A percentile compares a stretch with the other conserved stretches of the same genome.
Evolutionary conservation across 2,329 filamentous ascomycete genomes (phyloP).

Genomic region (Epichloe gansuensis): DNA sequence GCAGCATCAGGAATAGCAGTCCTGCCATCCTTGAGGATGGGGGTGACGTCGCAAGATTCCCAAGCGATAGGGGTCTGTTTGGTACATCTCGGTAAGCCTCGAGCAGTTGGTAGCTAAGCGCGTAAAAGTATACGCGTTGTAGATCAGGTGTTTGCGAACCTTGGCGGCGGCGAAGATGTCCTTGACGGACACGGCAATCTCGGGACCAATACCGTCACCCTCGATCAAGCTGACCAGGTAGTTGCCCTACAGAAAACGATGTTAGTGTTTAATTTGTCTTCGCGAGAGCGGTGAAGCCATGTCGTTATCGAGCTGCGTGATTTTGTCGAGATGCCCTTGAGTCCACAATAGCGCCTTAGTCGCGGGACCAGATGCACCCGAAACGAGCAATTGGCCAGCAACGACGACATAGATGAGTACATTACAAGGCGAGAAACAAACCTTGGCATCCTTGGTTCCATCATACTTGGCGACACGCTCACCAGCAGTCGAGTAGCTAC

Average conservation of each 20-base stretch:
- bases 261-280: neutral
- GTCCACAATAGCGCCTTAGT: neutral
- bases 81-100: neutral
- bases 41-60: constrained; percentile 95
- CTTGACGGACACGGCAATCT: constrained; percentile 96
- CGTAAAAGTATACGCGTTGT: neutral
- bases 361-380: neutral
- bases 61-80: constrained; percentile 76
- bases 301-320: neutral
- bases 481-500: constrained; percentile 51
- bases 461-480: constrained; percentile 85
- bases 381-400: neutral
- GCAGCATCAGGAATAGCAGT: constrained; percentile 87
- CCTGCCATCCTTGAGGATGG: constrained; percentile 85
- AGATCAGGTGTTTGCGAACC: constrained; percentile 35
- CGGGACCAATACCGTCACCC: constrained; percentile 96
- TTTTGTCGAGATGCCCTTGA: constrained; percentile 14
- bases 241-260: constrained; percentile 52
- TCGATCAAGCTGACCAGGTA: constrained; percentile 95
- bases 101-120: neutral
- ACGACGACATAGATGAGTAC: neutral
- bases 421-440: constrained; percentile 36
- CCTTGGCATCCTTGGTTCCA: constrained; percentile 76
- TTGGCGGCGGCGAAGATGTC: constrained; percentile 95
- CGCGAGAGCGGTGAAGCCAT: neutral